Base-by-base conservation (phyloP, 1,139 yeast species). In the Candida neerlandica region DNA sequence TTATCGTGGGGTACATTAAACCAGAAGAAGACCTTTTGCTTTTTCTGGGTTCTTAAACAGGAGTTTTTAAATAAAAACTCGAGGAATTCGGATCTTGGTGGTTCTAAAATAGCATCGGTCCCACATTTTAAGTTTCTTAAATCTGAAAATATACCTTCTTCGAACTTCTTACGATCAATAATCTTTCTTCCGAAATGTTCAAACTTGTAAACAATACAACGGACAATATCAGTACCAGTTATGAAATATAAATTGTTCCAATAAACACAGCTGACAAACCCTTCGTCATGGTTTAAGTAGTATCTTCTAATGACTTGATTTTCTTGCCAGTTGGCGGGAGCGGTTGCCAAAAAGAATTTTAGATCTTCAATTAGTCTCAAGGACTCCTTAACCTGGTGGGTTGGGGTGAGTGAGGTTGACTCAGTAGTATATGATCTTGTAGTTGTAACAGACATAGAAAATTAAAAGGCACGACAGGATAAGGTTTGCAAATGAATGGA, bases 11-110 rank as follows among this genome's bases (percentile, higher is more conserved):
- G 94, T 6, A 94, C 98, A 62, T 92, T 87, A 66, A 89, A 92
- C 99, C 99, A 94, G 66, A 86, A 91, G 65, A 94, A 94, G 38
- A 94, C 98, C 65, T 94, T 94, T 65, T 94, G 99, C 64, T 94
- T 94, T 76, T 94, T 94, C 63, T 94, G 98, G 1, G 99, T 94
- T 58, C 97, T 79, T 21, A 94, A 77, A 65, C 99, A 92, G 55
- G 86, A 84, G 64, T 94, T 90, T 61, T 86, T 88, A 68, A 87
- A 90, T 42, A 94, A 72, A 59, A 92, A 91, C 56, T 88, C 90
- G 52, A 94, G 76, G 64, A 94, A 91, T 43, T 84, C 86, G 0
- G 96, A 89, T 63, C 90, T 84, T 7, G 99, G 97, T 46, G 84
- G 84, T 65, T 94, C 98, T 51, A 94, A 74, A 3, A 90, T 80